Conservation (phyloP, 345 rosid species). For the Clausena lansium region DNA sequence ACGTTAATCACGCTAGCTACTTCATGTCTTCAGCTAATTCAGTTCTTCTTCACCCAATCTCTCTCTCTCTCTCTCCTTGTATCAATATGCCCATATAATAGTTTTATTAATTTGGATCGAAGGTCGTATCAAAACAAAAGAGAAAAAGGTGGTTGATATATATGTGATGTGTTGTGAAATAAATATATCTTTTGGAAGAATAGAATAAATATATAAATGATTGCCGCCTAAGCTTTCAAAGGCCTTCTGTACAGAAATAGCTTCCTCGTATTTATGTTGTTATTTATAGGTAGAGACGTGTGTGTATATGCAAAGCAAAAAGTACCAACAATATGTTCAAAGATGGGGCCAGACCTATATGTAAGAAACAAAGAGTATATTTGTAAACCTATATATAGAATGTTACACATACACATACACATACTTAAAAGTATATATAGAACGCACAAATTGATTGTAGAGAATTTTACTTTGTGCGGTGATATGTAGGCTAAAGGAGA, state of each 20-base stretch:
- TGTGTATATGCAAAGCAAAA: slow-evolving; percentile 16
- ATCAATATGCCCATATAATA: neutral
- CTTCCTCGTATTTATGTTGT: slow-evolving; percentile 4
- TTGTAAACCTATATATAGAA: slow-evolving; percentile 16
- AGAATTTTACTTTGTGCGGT: slow-evolving; percentile 19
- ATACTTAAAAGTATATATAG: neutral
- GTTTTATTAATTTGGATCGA: neutral
- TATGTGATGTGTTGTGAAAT: neutral
- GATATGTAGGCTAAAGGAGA: slow-evolving; percentile 16
- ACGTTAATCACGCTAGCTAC: slow-evolving; percentile 47
- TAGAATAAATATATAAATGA: slow-evolving; percentile 16
- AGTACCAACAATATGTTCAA: slow-evolving; percentile 19
- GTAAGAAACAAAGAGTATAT: neutral
- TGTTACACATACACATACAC: slow-evolving; percentile 2
- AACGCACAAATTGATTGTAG: neutral
- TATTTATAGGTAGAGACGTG: neutral
- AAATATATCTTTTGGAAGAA: neutral
- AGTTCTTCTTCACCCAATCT: slow-evolving; percentile 14
- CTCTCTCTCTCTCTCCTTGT: slow-evolving; percentile 3
- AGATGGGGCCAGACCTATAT: neutral
- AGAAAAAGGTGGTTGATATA: neutral
- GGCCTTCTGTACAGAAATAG: neutral
- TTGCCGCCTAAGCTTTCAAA: neutral
- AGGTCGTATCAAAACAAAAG: neutral
- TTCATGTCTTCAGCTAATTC: slow-evolving; percentile 16